Evolutionary conservation across 371 early-diverging fungal genomes (phyloP).

Genomic region (Mortierella sp.): DNA sequence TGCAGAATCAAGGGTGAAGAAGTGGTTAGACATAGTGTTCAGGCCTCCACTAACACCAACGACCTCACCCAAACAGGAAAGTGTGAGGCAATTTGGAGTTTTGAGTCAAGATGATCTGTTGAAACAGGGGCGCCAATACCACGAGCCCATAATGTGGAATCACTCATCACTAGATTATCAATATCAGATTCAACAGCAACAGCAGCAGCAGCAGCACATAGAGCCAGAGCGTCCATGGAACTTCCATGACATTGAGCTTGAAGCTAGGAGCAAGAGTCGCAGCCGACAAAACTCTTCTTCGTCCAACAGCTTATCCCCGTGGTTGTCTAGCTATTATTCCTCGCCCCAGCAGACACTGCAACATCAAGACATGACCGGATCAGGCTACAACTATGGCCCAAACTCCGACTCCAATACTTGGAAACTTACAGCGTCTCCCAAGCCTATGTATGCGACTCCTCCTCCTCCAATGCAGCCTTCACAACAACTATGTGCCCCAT

Average conservation of each 20-base stretch:
- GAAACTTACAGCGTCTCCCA: slow-evolving; percentile 14
- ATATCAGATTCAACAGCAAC: background rate
- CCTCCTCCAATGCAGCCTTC: slow-evolving; percentile 3
- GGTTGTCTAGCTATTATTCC: background rate
- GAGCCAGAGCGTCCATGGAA: slow-evolving; percentile 37
- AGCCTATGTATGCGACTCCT: background rate
- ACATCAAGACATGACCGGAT: slow-evolving; percentile 9
- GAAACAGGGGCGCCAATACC: background rate
- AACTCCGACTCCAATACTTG: slow-evolving; percentile 8
- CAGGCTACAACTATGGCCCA: background rate
- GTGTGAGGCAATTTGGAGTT: slow-evolving; percentile 29
- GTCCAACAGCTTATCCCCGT: background rate
- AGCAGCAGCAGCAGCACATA: slow-evolving; percentile 21
- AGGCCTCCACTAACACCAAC: slow-evolving; percentile 48
- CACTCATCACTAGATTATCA: slow-evolving; percentile 4
- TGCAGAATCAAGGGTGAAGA: slow-evolving; percentile 51
- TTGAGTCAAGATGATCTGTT: slow-evolving; percentile 1
- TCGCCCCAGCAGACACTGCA: slow-evolving; percentile 5
- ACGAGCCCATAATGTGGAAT: background rate
- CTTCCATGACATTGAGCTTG: slow-evolving; percentile 47
- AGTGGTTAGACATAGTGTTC: slow-evolving; percentile 51
- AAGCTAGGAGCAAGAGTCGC: slow-evolving; percentile 40
- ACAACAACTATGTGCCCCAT: background rate
- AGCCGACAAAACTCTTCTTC: slow-evolving; percentile 46
- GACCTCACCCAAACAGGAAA: slow-evolving; percentile 42